These are phyloP conservation scores for Filosporella fistucella DNA, from an alignment of 495 filamentous ascomycete genomes.

Conservation along the genomic window DNA sequence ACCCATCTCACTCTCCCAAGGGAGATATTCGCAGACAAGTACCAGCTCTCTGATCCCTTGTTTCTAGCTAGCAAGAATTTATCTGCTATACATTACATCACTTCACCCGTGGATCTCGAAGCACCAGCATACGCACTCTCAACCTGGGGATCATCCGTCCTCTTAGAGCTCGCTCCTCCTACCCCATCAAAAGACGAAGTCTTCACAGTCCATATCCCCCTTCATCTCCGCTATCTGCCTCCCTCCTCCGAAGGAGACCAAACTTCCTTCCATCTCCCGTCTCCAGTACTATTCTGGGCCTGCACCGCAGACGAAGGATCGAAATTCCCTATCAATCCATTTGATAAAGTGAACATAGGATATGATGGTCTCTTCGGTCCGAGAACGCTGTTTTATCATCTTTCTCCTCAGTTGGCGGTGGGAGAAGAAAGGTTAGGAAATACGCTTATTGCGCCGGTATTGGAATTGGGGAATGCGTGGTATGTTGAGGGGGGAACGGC, in stretches of 20 bases:
- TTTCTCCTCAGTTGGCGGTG: constrained; percentile 48
- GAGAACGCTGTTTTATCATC: constrained; percentile 81
- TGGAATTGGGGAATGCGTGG: constrained; percentile 53
- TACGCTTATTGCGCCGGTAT: constrained; percentile 67
- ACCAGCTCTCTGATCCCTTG: constrained; percentile 70
- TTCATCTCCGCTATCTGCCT: constrained; percentile 82
- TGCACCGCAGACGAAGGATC: constrained; percentile 70
- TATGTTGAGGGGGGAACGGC: constrained; percentile 71
- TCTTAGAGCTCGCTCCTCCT: constrained; percentile 69
- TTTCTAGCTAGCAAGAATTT: constrained; percentile 76
- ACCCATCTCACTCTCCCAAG: constrained; percentile 86
- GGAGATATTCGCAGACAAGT: constrained; percentile 78
- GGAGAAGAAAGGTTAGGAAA: constrained; percentile 45
- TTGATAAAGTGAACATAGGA: constrained; percentile 77
- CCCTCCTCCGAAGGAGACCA: constrained; percentile 44
- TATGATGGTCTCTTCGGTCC: constrained; percentile 83
- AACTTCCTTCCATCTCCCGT: constrained; percentile 48
- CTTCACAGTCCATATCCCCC: constrained; percentile 75
- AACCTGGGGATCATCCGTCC: constrained; percentile 75
- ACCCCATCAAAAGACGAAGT: background rate
- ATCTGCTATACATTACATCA: constrained; percentile 57
- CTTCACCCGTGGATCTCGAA: constrained; percentile 87
- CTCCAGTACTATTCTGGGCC: constrained; percentile 89
- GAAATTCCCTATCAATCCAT: constrained; percentile 76
- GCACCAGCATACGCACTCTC: constrained; percentile 76